Conservation (phyloP, 2,329 filamentous ascomycete species). For the Epichloe hybrida region DNA sequence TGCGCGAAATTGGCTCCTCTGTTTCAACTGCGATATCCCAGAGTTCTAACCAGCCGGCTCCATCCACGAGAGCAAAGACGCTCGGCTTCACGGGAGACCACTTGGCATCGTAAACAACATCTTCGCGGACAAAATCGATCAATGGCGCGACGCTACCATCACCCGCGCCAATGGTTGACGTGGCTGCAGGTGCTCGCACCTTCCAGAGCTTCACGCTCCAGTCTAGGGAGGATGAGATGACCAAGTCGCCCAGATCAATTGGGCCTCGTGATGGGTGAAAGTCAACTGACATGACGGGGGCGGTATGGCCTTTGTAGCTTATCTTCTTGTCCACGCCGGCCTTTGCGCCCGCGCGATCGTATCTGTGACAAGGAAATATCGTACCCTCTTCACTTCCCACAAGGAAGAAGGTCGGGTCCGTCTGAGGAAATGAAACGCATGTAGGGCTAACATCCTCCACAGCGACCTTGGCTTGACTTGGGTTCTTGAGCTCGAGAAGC, state of each 20-base stretch:
- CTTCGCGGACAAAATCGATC: slow-evolving; percentile 83
- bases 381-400: slow-evolving; percentile 93
- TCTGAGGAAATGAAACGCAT: slow-evolving; percentile 85
- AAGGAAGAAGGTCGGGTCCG: slow-evolving; percentile 94
- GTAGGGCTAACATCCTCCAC: slow-evolving; percentile 92
- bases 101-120: slow-evolving; percentile 88
- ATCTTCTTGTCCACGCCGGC: slow-evolving; percentile 85
- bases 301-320: slow-evolving; percentile 79
- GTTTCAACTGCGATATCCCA: slow-evolving; percentile 92
- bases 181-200: slow-evolving; percentile 66
- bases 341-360: slow-evolving; percentile 93
- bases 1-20: slow-evolving; percentile 77
- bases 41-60: slow-evolving; percentile 79
- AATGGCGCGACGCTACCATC: slow-evolving; percentile 54
- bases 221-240: slow-evolving; percentile 83
- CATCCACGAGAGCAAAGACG: slow-evolving; percentile 89
- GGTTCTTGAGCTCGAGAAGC: slow-evolving; percentile 74
- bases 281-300: slow-evolving; percentile 88
- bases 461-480: slow-evolving; percentile 58
- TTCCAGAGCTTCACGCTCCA: slow-evolving; percentile 98
- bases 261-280: slow-evolving; percentile 90
- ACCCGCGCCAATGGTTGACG: slow-evolving; percentile 42
- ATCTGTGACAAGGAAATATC: slow-evolving; percentile 92
- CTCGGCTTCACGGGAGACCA: slow-evolving; percentile 94
- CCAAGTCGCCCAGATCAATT: slow-evolving; percentile 85